Evolutionary conservation across 75 land plant genomes (phyloP), one percentile per base, ranked within the genome.

Genomic region (Azolla pinnata): DNA sequence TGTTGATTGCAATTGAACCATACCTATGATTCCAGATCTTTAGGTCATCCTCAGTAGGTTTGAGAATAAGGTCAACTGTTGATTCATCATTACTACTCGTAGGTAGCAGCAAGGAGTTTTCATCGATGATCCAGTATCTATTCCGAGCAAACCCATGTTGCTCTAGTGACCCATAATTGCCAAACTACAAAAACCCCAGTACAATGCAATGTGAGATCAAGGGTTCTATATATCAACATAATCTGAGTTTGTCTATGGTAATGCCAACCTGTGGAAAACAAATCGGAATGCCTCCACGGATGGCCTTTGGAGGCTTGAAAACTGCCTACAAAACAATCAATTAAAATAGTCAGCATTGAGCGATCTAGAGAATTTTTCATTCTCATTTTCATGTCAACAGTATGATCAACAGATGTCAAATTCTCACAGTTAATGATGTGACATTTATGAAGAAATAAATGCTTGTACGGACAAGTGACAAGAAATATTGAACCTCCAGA

Each of bases 1-100:
- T n/a, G n/a, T n/a, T n/a, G n/a, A n/a, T n/a, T n/a, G n/a, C n/a
- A n/a, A n/a, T n/a, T n/a, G n/a, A n/a, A n/a, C n/a, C n/a, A n/a
- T 66, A 84, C 87, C 83, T 78, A 72, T 80, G 75, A 26, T 78
- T 86, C 89, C 89, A 88, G 32, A 72, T 70, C 71, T 80, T 85
- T 24, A 61, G 9, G 44, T 86, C 86, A 32, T 89, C 96, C 24
- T 89, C 96, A 56, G 82, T 58, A 9, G 81, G 84, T 64, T 56
- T 78, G 7, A 89, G 75, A 58, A 86, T 78, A 35, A 89, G 68
- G 64, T 89, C 90, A 31, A 86, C 62, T 69, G 53, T 66, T 56
- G 82, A 66, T 47, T 74, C 47, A 33, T 60, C 29, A 33, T 57
- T 18, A 48, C 33, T 32, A 59, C 35, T 42, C 33, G 67, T n/a